These are phyloP conservation scores for Globisporangium middletonii DNA, from an alignment of 352 stramenopile genomes.

Conservation along the genomic window DNA sequence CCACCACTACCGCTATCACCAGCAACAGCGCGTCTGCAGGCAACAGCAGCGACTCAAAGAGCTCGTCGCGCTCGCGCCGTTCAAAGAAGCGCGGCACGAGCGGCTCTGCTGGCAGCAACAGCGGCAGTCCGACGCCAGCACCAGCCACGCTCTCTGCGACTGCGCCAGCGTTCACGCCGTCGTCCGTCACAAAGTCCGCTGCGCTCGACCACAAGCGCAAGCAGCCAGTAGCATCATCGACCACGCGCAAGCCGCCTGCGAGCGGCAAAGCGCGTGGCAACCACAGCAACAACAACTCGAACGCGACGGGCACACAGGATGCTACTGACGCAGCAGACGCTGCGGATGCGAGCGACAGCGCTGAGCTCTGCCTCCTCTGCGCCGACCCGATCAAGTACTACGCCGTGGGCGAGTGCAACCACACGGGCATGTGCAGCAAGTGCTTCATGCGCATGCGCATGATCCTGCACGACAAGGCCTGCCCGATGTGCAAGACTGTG, in stretches of 20 bases:
- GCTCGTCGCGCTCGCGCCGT: background rate
- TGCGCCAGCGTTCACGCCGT: conserved; percentile 9
- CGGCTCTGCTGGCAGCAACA: conserved; percentile 5
- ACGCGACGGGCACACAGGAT: background rate
- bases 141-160: conserved; percentile 6
- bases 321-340: background rate
- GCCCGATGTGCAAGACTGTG: conserved; percentile 74
- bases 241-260: background rate
- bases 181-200: background rate
- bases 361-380: conserved; percentile 57
- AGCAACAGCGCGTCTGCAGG: background rate
- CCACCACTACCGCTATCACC: conserved; percentile 20
- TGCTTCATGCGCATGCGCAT: conserved; percentile 79
- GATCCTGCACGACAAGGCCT: conserved; percentile 72
- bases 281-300: background rate
- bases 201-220: conserved; percentile 21
- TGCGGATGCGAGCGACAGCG: conserved; percentile 21
- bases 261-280: background rate
- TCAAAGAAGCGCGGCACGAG: conserved; percentile 9
- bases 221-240: background rate
- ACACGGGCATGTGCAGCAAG: conserved; percentile 76
- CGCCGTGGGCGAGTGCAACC: conserved; percentile 73
- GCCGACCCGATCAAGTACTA: conserved; percentile 63
- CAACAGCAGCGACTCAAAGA: background rate
- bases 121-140: background rate